Evolutionary conservation across 768 basidiomycete genomes (phyloP).

Genomic region (Tylopilus felleus): DNA sequence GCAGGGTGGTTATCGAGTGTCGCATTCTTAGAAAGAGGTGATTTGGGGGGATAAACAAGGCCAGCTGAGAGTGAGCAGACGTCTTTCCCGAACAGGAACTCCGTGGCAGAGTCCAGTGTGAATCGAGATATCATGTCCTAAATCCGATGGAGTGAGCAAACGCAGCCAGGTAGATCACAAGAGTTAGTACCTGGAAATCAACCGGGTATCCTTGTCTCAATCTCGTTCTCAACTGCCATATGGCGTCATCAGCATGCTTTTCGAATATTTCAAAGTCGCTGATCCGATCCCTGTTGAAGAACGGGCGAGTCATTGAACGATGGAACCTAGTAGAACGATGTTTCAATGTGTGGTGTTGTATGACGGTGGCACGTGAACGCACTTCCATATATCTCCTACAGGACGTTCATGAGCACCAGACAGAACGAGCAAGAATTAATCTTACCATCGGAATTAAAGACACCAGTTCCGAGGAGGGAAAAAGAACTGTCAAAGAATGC

Average conservation of each 20-base stretch:
- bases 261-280: constrained; percentile 55
- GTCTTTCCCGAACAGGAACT: constrained; percentile 53
- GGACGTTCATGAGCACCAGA: not conserved
- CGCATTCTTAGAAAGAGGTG: constrained; percentile 4
- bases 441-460: constrained; percentile 57
- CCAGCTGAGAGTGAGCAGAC: constrained; percentile 46
- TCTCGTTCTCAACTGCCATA: constrained; percentile 43
- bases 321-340: constrained; percentile 43
- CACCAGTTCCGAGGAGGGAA: constrained; percentile 51
- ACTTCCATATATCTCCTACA: constrained; percentile 60
- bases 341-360: not conserved
- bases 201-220: constrained; percentile 46
- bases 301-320: constrained; percentile 57
- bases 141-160: not conserved
- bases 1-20: constrained; percentile 32
- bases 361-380: not conserved
- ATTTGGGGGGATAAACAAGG: constrained; percentile 45
- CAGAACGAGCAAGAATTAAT: not conserved
- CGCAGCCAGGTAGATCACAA: not conserved
- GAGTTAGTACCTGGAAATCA: constrained; percentile 48
- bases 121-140: constrained; percentile 55
- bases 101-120: constrained; percentile 57
- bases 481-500: constrained; percentile 7
- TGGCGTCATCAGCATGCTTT: constrained; percentile 45
- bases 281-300: constrained; percentile 54